phyloP scores from a whole-genome alignment of 176 grass and related monocot genomes.

The Panicum miliaceum region DNA sequence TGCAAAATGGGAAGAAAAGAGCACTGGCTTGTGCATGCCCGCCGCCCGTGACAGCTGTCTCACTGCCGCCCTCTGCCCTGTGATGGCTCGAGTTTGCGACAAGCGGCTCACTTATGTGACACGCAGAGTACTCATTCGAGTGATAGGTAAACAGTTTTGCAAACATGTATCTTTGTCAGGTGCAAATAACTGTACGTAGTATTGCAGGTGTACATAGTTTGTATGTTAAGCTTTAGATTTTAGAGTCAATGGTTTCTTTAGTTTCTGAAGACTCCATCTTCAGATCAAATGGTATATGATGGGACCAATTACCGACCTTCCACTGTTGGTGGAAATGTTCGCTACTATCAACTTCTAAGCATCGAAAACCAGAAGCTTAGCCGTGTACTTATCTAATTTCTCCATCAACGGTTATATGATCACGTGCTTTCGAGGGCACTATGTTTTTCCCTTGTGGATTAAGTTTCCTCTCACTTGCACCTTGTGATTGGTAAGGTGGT shows the following conservation, averaged over 20 bases:
- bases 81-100: background rate
- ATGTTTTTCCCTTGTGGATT: background rate
- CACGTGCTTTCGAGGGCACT: background rate
- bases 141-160: background rate
- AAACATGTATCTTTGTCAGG: background rate
- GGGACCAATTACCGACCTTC: background rate
- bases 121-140: background rate
- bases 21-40: background rate
- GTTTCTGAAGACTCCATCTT: conserved; percentile 3
- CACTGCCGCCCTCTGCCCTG: no score
- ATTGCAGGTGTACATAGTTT: conserved; percentile 45
- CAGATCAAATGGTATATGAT: background rate
- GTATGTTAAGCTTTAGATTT: background rate
- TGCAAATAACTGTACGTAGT: conserved; percentile 15
- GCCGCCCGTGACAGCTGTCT: background rate
- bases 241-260: background rate
- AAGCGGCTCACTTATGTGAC: background rate
- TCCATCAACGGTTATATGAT: background rate
- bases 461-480: no score
- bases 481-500: no score
- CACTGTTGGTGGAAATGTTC: background rate
- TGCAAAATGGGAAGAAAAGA: conserved; percentile 12
- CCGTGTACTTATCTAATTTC: background rate
- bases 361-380: background rate
- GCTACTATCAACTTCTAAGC: background rate